Base-by-base conservation (phyloP, 805 yeast genomes). In the Monosporozyma unispora region DNA sequence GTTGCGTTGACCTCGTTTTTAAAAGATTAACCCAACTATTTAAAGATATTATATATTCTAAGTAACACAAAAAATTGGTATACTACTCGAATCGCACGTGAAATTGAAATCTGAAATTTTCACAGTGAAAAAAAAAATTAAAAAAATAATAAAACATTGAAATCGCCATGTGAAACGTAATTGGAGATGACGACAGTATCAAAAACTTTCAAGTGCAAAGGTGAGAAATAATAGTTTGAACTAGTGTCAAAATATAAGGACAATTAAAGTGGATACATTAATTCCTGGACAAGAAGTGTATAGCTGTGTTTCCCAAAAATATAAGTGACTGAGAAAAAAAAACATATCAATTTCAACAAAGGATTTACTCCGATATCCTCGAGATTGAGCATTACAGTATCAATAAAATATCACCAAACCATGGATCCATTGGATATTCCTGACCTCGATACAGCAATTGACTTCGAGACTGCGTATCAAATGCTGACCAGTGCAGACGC, bases 1-100 rank as follows among this genome's bases (percentile, higher is more conserved):
- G 54, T 57, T 4, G 54, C 76, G 50, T 65, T 84, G 11, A 39
- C 67, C 31, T 50, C 62, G 1, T 72, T 68, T 50, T 33, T 52
- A 9, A 21, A 28, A 8, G 43, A 35, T 28, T 28, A 19, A 28
- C 35, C 33, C 8, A 35, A 19, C 7, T 45, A 35, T 8, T n/a
- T n/a, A 21, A n/a, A 29, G 1, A 21, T 10, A n/a, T 21, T 35
- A 5, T 35, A 35, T 35, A 35, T 35, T 35, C 39, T 12, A 16
- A 14, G 6, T 35, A 5, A 4, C 7, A 35, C n/a, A 12, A 11
- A 35, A 35, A 35, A 35, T 35, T 22, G 39, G 39, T 35, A 35
- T 35, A 35, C 18, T 18, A 35, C 39, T 35, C 39, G 22, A 35
- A 35, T 18, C 8, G 39, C 39, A 35, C 39, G 22, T 35, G 39